Base-by-base conservation (phyloP, 2,329 filamentous ascomycete genomes). In the Claviceps sp. region DNA sequence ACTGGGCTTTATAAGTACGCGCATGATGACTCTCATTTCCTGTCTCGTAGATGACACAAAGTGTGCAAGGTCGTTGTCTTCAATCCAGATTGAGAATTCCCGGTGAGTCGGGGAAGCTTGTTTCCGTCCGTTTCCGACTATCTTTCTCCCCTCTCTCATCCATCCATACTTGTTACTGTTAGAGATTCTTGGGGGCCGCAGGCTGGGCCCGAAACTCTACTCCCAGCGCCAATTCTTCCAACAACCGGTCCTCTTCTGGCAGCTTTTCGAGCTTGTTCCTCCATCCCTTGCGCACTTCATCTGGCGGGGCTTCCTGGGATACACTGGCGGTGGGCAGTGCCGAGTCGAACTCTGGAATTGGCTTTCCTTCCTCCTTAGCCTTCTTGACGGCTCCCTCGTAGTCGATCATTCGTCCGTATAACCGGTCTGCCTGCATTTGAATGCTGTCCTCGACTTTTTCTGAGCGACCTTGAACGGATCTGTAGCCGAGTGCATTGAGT, bases 401-500 rank as follows among this genome's bases (percentile, higher is more conserved):
- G 55, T 81, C 77, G 40, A 95, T 68, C 83, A 97, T 88, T 59
- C 85, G 81, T 62, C 91, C 86, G 68, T 89, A 98, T 42, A 98
- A 75, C 56, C 80, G 81, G 70, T 98, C 93, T 54, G 91, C 91
- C 66, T 96, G 90, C 84, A 97, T 88, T 69, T 97, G 93, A 55
- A 98, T 88, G 59, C 85, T 80, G 65, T 96, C 90, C 60, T 95
- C 86, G 50, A 86, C 77, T 34, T 82, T 76, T 0, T 76, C 70
- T 8, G 83, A 72, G 22, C 82, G 78, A 45, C 85, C 78, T 55
- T 79, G 72, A 26, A 79, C 80, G 7, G 81, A 79, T 37, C 94
- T 77, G 65, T 96, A 97, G 4, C 93, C 93, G 18, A 98, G 71
- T 1, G 90, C 89, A 67, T 91, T 89, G 30, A 98, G 72, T 60